A percentile compares a stretch with the other conserved stretches of the same genome.
phyloP scores from a whole-genome alignment of 805 yeast genomes.

The Nakazawaea wyomingensis region DNA sequence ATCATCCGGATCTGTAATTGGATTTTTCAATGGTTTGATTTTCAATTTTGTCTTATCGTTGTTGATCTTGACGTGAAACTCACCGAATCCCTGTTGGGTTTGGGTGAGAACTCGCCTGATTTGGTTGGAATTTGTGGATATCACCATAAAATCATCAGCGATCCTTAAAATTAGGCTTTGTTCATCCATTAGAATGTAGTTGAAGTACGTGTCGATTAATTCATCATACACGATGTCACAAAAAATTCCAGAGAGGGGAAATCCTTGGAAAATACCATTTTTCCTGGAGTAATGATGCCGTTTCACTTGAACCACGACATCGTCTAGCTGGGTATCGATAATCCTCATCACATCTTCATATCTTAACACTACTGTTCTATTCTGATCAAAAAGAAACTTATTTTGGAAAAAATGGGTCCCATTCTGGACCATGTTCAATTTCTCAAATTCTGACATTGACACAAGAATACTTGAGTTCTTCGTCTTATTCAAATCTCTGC shows the following conservation, averaged over 20 bases:
- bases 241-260: conserved; percentile 65
- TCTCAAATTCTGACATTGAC: conserved; percentile 14
- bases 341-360: conserved; percentile 40
- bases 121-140: conserved; percentile 38
- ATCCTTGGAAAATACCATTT: conserved; percentile 81
- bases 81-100: conserved; percentile 33
- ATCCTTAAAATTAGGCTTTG: conserved; percentile 47
- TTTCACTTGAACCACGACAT: conserved; percentile 39
- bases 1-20: neutral
- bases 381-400: conserved; percentile 26
- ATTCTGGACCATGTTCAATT: conserved; percentile 17
- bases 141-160: conserved; percentile 82
- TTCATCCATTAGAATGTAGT: conserved; percentile 18
- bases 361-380: conserved; percentile 29
- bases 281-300: conserved; percentile 39
- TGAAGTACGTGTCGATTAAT: conserved; percentile 38
- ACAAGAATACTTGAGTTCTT: conserved; percentile 12
- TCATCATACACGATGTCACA: conserved; percentile 71
- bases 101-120: conserved; percentile 26
- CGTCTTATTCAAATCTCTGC: conserved; percentile 14
- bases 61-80: conserved; percentile 37
- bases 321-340: conserved; percentile 47
- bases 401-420: conserved; percentile 4
- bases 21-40: neutral
- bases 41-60: conserved; percentile 31